A percentile compares a stretch with the other conserved stretches of the same genome.
Evolutionary conservation across 2,329 filamentous ascomycete genomes (phyloP).

Genomic region (Talaromyces funiculosus): DNA sequence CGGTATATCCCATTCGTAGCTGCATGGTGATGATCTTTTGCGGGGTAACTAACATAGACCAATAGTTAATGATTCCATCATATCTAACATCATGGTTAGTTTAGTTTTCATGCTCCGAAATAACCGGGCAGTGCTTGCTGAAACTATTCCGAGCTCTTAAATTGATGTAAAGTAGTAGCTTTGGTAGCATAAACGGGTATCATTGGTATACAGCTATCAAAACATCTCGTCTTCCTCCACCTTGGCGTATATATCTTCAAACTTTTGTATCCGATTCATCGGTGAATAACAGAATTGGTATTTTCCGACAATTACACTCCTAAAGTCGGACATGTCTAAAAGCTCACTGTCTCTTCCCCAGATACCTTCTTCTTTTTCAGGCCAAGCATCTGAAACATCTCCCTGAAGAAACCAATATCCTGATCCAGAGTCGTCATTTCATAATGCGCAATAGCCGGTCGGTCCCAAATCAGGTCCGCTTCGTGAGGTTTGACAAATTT

Average conservation of each 20-base stretch:
- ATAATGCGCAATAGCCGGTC: slow-evolving; percentile 62
- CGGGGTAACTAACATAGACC: too few relatives aligned
- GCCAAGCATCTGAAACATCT: neutral
- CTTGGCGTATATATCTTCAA: neutral
- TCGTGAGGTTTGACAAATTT: slow-evolving; percentile 51
- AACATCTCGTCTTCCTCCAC: neutral
- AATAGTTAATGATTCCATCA: too few relatives aligned
- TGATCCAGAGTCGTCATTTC: slow-evolving; percentile 11
- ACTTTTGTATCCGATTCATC: neutral
- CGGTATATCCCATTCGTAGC: neutral
- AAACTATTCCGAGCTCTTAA: neutral
- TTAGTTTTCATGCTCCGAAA: neutral
- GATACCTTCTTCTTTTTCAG: neutral
- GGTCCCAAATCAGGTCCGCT: slow-evolving; percentile 65
- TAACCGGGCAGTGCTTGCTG: neutral
- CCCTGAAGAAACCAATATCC: slow-evolving; percentile 12
- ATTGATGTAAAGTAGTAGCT: neutral
- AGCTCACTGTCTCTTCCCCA: neutral
- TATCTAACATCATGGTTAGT: too few relatives aligned
- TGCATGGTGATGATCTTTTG: neutral
- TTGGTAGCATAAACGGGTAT: neutral
- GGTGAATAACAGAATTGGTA: too few relatives aligned
- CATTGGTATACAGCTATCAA: neutral
- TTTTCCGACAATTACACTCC: too few relatives aligned
- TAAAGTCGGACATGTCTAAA: neutral